Percentiles rank a stretch among this genome's conserved stretches.
Conservation (phyloP, 164 flowering plant species). For the Aristolochia californica region DNA sequence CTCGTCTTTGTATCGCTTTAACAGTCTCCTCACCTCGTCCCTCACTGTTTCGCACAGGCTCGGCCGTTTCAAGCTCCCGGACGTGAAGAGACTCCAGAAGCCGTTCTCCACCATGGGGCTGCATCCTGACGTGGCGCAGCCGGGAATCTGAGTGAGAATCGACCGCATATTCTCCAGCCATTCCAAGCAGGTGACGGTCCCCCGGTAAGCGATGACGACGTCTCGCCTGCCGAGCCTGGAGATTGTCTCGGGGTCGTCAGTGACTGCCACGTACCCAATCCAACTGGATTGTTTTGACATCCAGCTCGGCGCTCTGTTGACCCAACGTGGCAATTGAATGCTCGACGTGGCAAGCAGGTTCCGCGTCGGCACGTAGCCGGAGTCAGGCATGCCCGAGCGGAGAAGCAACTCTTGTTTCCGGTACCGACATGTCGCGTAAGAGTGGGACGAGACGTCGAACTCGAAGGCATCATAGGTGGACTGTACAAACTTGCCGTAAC, state of each 20-base stretch:
- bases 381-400: constrained; percentile 19
- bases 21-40: constrained; percentile 32
- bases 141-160: constrained; percentile 30
- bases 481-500: constrained; percentile 67
- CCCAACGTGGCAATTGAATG: constrained; percentile 49
- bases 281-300: constrained; percentile 44
- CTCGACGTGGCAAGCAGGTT: constrained; percentile 52
- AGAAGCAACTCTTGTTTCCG: constrained; percentile 25
- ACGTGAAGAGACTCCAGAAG: constrained; percentile 59
- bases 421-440: constrained; percentile 40
- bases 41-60: constrained; percentile 37
- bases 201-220: constrained; percentile 58
- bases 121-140: neutral
- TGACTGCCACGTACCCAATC: constrained; percentile 81
- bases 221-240: constrained; percentile 65
- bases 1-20: constrained; percentile 33
- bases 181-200: constrained; percentile 73
- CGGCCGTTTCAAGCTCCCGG: constrained; percentile 12
- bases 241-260: constrained; percentile 50
- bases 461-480: constrained; percentile 56
- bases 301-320: constrained; percentile 34
- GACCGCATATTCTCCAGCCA: constrained; percentile 80
- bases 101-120: constrained; percentile 68
- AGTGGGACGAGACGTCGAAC: constrained; percentile 47
- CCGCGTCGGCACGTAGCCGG: constrained; percentile 47